These are phyloP conservation scores for Zopfia rhizophila DNA, from an alignment of 2,329 filamentous ascomycete species.

Conservation along the genomic window DNA sequence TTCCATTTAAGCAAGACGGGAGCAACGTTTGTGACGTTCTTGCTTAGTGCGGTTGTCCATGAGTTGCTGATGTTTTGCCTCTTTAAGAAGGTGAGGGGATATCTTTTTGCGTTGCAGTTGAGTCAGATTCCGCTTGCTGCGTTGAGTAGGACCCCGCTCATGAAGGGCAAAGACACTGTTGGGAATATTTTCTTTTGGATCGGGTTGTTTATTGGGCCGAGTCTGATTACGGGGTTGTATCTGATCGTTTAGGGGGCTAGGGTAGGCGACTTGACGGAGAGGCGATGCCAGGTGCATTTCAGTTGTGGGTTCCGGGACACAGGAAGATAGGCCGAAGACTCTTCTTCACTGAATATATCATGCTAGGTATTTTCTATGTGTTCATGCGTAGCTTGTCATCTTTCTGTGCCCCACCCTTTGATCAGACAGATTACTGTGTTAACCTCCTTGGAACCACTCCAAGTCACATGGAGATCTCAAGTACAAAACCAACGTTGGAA, in stretches of 20 bases:
- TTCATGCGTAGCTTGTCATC: too few relatives aligned
- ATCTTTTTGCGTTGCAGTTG: constrained; percentile 78
- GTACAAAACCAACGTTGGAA: too few relatives aligned
- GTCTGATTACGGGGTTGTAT: constrained; percentile 66
- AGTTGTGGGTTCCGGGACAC: too few relatives aligned
- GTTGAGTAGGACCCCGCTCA: constrained; percentile 72
- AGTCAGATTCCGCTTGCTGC: constrained; percentile 76
- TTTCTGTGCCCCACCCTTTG: too few relatives aligned
- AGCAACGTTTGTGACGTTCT: constrained; percentile 80
- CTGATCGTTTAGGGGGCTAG: constrained; percentile 56
- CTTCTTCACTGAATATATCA: too few relatives aligned
- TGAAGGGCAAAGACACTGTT: constrained; percentile 70
- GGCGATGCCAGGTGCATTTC: too few relatives aligned
- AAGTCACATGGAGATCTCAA: too few relatives aligned
- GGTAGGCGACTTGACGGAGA: too few relatives aligned
- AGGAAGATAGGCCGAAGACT: too few relatives aligned
- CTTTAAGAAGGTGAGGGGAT: constrained; percentile 80
- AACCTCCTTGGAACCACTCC: too few relatives aligned
- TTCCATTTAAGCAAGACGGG: constrained; percentile 75
- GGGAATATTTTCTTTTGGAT: constrained; percentile 83
- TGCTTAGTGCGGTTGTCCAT: constrained; percentile 76
- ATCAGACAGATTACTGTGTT: too few relatives aligned
- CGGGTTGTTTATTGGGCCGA: constrained; percentile 80
- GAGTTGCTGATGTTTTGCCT: constrained; percentile 84
- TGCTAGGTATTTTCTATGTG: too few relatives aligned